phyloP scores from a whole-genome alignment of 805 yeast species.

The Sporopachydermia quercuum region DNA sequence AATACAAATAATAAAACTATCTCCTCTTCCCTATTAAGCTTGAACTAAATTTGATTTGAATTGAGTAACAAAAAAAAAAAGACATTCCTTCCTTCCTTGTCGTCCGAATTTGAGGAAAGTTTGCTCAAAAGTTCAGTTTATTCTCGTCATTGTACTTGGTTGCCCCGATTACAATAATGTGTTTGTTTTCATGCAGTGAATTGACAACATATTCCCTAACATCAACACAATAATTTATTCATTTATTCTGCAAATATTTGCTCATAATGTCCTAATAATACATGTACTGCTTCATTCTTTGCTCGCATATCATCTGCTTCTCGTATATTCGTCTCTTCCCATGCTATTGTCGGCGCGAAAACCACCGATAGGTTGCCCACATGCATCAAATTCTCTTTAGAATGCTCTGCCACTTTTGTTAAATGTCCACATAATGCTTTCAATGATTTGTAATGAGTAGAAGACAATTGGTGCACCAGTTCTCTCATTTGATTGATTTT shows the following conservation, averaged over 20 bases:
- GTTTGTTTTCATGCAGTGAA: too few relatives aligned
- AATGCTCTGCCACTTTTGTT: constrained; percentile 36
- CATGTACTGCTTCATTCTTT: constrained; percentile 65
- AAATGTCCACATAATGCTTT: constrained; percentile 49
- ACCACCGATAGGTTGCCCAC: constrained; percentile 74
- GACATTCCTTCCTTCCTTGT: too few relatives aligned
- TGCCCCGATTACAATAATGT: too few relatives aligned
- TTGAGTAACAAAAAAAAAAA: too few relatives aligned
- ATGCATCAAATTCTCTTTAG: constrained; percentile 62
- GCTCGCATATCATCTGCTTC: constrained; percentile 78
- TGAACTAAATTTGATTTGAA: too few relatives aligned
- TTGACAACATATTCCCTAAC: too few relatives aligned
- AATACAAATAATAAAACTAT: too few relatives aligned
- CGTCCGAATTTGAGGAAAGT: too few relatives aligned
- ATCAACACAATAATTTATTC: constrained; percentile 5
- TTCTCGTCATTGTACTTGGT: too few relatives aligned
- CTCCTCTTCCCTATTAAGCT: too few relatives aligned
- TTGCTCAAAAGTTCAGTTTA: too few relatives aligned
- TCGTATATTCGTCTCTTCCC: constrained; percentile 64
- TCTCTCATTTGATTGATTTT: constrained; percentile 29
- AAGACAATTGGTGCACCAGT: constrained; percentile 42
- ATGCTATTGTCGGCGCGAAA: constrained; percentile 83
- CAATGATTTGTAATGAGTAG: constrained; percentile 48
- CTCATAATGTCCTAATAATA: constrained; percentile 37
- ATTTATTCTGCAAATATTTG: constrained; percentile 20